Evolutionary conservation across 345 rosid genomes (phyloP), one percentile per base, ranked within the genome.

Genomic region (Aegle marmelos): DNA sequence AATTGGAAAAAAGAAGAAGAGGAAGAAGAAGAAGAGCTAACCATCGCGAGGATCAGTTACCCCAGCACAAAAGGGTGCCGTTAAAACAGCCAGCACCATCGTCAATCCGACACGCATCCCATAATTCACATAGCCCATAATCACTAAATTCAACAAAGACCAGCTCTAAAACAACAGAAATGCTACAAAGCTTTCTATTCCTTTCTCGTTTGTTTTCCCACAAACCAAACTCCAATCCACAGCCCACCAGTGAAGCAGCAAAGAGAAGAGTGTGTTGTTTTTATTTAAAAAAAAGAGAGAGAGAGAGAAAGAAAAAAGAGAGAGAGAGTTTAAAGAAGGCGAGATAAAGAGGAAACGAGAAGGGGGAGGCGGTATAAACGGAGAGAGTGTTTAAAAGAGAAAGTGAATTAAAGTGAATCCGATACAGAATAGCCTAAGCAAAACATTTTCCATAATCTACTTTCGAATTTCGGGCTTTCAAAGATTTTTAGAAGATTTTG

Each of bases 41-140:
- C 97, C 94, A 78, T 93, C 97, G 71, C 89, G 86, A 80, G 76
- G 89, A 81, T 90, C 91, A 61, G 95, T 90, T 14, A 37, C 17
- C 58, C 88, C 89, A 80, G 80, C 54, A 14, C 83, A 85, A 78
- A 90, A 80, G 9, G 92, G 87, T 73, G 82, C 71, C 78, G 84
- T 79, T 64, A 83, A 77, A 25, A 36, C 31, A 31, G 48, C 70
- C 13, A 85, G 82, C 64, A 79, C 54, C 64, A 84, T 78, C 85
- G 80, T 78, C 81, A 89, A 76, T 67, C 82, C 82, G 83, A 77
- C 75, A 59, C 72, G 72, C 30, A 77, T 4, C 70, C 84, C 41
- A 78, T 80, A 33, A 77, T 79, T 86, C 72, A 31, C 77, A 76
- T 62, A 87, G 73, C 88, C 85, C 93, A 90, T 90, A 70, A 21